phyloP scores from a whole-genome alignment of 352 stramenopile species.

The Ochromonadaceae sp. region DNA sequence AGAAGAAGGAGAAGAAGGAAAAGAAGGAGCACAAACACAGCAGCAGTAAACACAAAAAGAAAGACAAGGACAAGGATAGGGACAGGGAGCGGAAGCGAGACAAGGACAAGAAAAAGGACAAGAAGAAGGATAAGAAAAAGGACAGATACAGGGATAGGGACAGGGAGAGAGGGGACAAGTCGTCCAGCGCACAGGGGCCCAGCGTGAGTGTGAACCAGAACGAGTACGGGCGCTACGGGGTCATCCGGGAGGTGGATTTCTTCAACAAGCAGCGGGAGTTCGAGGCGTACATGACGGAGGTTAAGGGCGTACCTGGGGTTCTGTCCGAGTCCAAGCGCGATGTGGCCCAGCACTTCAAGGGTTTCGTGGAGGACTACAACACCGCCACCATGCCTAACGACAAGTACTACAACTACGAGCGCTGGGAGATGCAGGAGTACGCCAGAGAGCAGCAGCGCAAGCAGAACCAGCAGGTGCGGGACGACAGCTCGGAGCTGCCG shows the following conservation, averaged over 20 bases:
- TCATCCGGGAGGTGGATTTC: conserved; percentile 76
- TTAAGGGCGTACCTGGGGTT: conserved; percentile 62
- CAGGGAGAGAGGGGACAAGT: background rate
- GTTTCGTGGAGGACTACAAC: conserved; percentile 95
- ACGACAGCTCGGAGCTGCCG: background rate
- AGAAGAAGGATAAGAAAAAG: conserved; percentile 18
- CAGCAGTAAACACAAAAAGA: conserved; percentile 13
- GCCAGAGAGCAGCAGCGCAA: conserved; percentile 44
- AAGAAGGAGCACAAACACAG: conserved; percentile 22
- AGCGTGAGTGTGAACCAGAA: conserved; percentile 56
- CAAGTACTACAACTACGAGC: conserved; percentile 94
- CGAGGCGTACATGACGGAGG: conserved; percentile 76
- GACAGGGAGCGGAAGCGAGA: too few relatives aligned
- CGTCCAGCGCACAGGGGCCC: conserved; percentile 16
- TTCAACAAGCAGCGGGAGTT: conserved; percentile 67
- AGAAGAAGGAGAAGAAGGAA: conserved; percentile 23
- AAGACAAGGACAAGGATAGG: conserved; percentile 12
- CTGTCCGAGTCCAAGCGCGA: conserved; percentile 33
- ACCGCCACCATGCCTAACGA: conserved; percentile 85
- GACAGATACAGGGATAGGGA: conserved; percentile 5
- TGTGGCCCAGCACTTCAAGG: conserved; percentile 60
- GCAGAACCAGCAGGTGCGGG: conserved; percentile 27
- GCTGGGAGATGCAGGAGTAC: conserved; percentile 88
- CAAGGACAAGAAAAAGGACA: conserved; percentile 4
- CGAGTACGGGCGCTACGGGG: conserved; percentile 88